These are phyloP conservation scores for Mycena polygramma DNA, from an alignment of 768 basidiomycete species.

Conservation along the genomic window DNA sequence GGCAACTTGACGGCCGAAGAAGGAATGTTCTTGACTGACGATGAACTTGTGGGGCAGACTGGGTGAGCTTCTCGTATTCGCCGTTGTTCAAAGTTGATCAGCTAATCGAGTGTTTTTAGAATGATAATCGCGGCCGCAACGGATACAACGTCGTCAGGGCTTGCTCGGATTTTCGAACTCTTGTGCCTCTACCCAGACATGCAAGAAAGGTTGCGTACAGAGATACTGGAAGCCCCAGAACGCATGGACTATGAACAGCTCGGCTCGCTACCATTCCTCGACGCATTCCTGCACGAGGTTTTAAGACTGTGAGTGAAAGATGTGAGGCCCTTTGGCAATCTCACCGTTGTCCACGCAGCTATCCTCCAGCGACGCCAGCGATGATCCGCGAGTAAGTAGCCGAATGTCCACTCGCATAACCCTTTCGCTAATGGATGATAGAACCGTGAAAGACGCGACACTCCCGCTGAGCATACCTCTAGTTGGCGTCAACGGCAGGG, in stretches of 20 bases:
- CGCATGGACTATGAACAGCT: conserved; percentile 44
- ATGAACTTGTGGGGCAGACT: conserved; percentile 11
- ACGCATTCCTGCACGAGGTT: conserved; percentile 14
- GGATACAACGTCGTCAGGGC: conserved; percentile 46
- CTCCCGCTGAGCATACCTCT: conserved; percentile 1
- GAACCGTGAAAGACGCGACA: not conserved
- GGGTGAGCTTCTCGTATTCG: not conserved
- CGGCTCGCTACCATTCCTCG: conserved; percentile 4
- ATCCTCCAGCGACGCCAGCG: conserved; percentile 4
- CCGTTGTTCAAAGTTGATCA: no score
- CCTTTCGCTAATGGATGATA: not conserved
- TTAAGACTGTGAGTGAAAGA: conserved; percentile 1
- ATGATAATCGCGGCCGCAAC: conserved; percentile 45
- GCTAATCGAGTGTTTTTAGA: conserved; percentile 26
- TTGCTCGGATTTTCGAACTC: conserved; percentile 42
- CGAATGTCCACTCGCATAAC: no score
- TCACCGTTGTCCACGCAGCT: not conserved
- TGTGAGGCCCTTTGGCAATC: not conserved
- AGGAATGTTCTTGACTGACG: not conserved
- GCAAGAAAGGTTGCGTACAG: conserved; percentile 43
- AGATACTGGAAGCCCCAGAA: conserved; percentile 37
- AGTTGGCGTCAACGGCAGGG: not conserved
- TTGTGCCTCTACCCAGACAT: conserved; percentile 42
- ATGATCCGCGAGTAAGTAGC: not conserved
- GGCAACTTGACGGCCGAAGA: conserved; percentile 1